Evolutionary conservation across 2,329 filamentous ascomycete genomes (phyloP).

Genomic region (Mycosphaerella sp.): DNA sequence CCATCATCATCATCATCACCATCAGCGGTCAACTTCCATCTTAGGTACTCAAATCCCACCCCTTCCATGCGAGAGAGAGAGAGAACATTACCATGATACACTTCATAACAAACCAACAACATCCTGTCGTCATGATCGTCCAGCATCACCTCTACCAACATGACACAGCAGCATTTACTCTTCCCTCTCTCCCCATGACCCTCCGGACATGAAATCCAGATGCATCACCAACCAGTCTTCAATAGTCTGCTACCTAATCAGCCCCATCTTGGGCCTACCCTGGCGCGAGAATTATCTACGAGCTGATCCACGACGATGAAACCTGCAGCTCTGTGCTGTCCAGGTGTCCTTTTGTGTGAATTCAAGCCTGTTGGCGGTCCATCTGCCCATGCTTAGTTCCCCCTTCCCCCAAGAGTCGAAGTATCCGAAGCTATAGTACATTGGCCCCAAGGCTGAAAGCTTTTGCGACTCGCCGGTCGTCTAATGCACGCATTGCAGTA

Average conservation of each 20-base stretch:
- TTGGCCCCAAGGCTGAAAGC: not conserved
- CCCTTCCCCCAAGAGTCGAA: constrained; percentile 3
- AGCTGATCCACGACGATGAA: not conserved
- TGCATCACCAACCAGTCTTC: constrained; percentile 1
- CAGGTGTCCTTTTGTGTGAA: not conserved
- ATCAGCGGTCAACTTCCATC: too few species aligned
- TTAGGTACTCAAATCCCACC: too few species aligned
- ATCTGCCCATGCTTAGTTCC: not conserved
- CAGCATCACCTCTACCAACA: too few species aligned
- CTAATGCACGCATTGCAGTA: constrained; percentile 5
- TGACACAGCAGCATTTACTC: too few species aligned
- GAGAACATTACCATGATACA: too few species aligned
- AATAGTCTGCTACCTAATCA: constrained; percentile 6
- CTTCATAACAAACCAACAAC: too few species aligned
- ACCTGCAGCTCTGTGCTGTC: not conserved
- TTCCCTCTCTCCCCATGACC: not conserved
- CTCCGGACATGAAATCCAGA: not conserved
- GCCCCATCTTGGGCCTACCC: not conserved
- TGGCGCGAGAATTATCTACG: not conserved
- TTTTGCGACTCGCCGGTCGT: constrained; percentile 9
- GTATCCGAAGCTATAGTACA: constrained; percentile 6
- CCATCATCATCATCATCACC: too few species aligned
- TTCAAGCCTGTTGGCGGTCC: not conserved
- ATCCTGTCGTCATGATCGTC: too few species aligned
- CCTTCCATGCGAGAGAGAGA: too few species aligned